Conservation (phyloP, 2,329 filamentous ascomycete species). For the Clarireedia homoeocarpa region DNA sequence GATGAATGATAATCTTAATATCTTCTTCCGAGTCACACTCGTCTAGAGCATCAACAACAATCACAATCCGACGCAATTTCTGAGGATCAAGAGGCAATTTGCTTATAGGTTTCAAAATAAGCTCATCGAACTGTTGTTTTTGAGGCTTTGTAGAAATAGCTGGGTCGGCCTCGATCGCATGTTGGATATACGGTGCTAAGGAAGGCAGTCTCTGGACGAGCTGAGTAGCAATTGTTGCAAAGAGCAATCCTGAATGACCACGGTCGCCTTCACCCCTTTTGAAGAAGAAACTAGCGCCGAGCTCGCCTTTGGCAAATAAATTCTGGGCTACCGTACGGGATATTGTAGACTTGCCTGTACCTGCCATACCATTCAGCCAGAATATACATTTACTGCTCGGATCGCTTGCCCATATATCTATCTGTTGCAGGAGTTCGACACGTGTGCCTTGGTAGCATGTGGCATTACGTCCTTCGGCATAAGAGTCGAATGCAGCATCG, state of each 20-base stretch:
- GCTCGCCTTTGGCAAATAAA: slow-evolving; percentile 11
- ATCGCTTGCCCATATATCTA: too few species aligned
- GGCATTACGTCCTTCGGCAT: too few species aligned
- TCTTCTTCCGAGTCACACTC: slow-evolving; percentile 25
- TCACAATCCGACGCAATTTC: background rate
- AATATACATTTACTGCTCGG: slow-evolving; percentile 11
- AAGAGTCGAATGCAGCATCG: too few species aligned
- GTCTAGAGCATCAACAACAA: slow-evolving; percentile 30
- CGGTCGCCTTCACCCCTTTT: slow-evolving; percentile 19
- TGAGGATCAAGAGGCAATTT: background rate
- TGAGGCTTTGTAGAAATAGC: slow-evolving; percentile 26
- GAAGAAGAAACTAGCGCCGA: slow-evolving; percentile 29
- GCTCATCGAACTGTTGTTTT: slow-evolving; percentile 33
- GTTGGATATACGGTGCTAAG: slow-evolving; percentile 23
- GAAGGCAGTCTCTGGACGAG: slow-evolving; percentile 23
- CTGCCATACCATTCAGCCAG: slow-evolving; percentile 33
- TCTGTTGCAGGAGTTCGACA: too few species aligned
- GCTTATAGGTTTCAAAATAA: slow-evolving; percentile 34
- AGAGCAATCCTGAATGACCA: slow-evolving; percentile 26
- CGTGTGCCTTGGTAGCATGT: too few species aligned
- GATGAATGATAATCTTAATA: slow-evolving; percentile 17
- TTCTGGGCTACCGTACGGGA: slow-evolving; percentile 28
- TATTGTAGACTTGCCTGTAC: slow-evolving; percentile 32
- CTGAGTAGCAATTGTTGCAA: slow-evolving; percentile 28
- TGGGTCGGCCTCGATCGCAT: slow-evolving; percentile 29